Evolutionary conservation across 2,329 filamentous ascomycete species (phyloP).

Genomic region (Botryotinia narcissicola): DNA sequence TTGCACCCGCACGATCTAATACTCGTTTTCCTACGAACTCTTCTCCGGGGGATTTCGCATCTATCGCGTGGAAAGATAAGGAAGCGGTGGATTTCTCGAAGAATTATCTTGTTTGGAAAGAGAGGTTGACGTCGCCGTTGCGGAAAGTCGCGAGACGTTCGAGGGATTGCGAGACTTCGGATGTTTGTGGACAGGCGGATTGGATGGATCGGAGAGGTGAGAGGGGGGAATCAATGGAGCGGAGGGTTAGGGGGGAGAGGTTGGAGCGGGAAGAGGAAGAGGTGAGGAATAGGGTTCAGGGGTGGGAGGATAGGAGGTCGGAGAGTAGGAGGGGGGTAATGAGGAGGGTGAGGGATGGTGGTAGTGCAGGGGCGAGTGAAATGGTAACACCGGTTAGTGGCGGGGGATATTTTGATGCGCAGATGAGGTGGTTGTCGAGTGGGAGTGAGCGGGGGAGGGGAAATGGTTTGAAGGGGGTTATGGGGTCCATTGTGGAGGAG

Average conservation of each 20-base stretch:
- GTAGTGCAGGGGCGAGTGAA: background rate
- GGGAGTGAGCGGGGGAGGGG: background rate
- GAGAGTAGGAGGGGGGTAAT: background rate
- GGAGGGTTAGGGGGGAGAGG: background rate
- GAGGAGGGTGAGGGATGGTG: background rate
- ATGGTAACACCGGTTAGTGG: background rate
- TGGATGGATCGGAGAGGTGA: background rate
- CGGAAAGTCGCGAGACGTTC: background rate
- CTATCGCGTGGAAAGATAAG: background rate
- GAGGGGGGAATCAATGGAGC: background rate
- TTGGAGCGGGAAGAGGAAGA: background rate
- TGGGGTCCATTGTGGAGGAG: background rate
- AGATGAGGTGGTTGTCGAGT: background rate
- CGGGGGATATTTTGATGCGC: constrained; percentile 8
- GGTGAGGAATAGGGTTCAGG: background rate
- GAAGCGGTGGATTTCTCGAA: background rate
- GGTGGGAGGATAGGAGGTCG: background rate
- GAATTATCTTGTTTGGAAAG: background rate
- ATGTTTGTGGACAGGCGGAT: background rate
- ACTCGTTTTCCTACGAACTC: background rate
- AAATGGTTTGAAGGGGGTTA: background rate
- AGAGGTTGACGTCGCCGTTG: background rate
- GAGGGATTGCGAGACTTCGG: background rate
- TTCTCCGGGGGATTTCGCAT: background rate
- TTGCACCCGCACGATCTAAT: background rate